Evolutionary conservation across 805 yeast species (phyloP).

Genomic region (Cyberlindnera mycetangii): DNA sequence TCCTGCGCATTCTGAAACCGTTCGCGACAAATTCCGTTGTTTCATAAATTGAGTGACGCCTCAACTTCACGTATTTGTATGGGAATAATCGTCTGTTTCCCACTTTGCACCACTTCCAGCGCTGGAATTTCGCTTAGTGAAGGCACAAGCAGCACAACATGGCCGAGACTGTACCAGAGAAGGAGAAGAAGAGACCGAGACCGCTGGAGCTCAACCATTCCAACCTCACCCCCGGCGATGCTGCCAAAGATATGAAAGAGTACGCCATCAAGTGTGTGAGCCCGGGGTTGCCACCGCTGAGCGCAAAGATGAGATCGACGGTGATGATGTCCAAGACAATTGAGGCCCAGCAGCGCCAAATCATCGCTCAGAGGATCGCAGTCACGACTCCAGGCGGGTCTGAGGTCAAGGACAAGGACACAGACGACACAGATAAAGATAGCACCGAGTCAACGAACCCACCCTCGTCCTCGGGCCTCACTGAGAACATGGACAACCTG

Average conservation of each 20-base stretch:
- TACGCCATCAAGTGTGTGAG: slow-evolving; percentile 28
- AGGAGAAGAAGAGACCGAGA: slow-evolving; percentile 27
- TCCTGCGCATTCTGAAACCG: slow-evolving; percentile 8
- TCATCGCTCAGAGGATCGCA: slow-evolving; percentile 25
- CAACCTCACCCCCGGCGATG: slow-evolving; percentile 13
- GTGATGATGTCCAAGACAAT: slow-evolving; percentile 26
- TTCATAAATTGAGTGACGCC: slow-evolving; percentile 9
- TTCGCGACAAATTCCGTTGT: slow-evolving; percentile 6
- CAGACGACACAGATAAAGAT: not conserved
- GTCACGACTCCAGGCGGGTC: slow-evolving; percentile 13
- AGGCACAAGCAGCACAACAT: not conserved
- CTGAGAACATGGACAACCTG: slow-evolving; percentile 17
- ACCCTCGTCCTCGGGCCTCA: slow-evolving; percentile 17
- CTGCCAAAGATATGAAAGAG: slow-evolving; percentile 20
- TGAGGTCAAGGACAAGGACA: not conserved
- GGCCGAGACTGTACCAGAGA: slow-evolving; percentile 2
- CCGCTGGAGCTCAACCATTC: slow-evolving; percentile 27
- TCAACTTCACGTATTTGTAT: not conserved
- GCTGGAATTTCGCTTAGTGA: no score
- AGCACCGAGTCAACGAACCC: not conserved
- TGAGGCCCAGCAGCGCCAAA: slow-evolving; percentile 29
- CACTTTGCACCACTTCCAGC: not conserved
- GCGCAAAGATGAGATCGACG: slow-evolving; percentile 29
- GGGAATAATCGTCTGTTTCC: not conserved
- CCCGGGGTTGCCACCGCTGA: slow-evolving; percentile 29